A percentile compares a stretch with the other conserved stretches of the same genome.
phyloP scores from a whole-genome alignment of 2,329 filamentous ascomycete genomes.

The Trichophyton equinum region DNA sequence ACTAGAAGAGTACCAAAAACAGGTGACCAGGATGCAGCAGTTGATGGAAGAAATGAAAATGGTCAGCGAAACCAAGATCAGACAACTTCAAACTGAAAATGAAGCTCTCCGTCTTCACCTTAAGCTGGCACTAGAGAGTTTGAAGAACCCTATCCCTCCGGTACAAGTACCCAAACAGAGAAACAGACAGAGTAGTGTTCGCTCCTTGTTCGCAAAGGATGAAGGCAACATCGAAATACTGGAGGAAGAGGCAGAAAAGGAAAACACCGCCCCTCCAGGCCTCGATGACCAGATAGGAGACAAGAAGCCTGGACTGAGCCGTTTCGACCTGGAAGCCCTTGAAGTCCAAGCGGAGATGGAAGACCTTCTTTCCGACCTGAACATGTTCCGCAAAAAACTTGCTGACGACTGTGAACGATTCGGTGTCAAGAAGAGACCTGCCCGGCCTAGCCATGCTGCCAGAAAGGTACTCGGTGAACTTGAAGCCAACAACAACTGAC shows the following conservation, averaged over 20 bases:
- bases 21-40: slow-evolving; percentile 79
- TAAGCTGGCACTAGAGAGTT: slow-evolving; percentile 67
- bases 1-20: slow-evolving; percentile 86
- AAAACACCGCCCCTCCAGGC: slow-evolving; percentile 22
- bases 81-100: slow-evolving; percentile 77
- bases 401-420: slow-evolving; percentile 53
- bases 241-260: slow-evolving; percentile 48
- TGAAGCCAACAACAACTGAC: neutral
- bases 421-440: slow-evolving; percentile 15
- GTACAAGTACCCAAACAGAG: slow-evolving; percentile 24
- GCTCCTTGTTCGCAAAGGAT: slow-evolving; percentile 25
- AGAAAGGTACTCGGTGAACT: slow-evolving; percentile 6
- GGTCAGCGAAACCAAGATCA: slow-evolving; percentile 87
- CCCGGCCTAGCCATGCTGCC: neutral
- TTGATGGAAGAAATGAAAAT: slow-evolving; percentile 91
- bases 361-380: slow-evolving; percentile 66
- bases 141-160: slow-evolving; percentile 78
- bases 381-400: slow-evolving; percentile 72
- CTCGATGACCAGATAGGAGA: slow-evolving; percentile 21
- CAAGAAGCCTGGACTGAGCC: slow-evolving; percentile 31
- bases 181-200: slow-evolving; percentile 23
- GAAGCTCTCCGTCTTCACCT: slow-evolving; percentile 79
- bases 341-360: slow-evolving; percentile 78
- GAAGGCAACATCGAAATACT: slow-evolving; percentile 20
- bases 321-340: slow-evolving; percentile 33